These are phyloP conservation scores for Aureobasidium sp. DNA, from an alignment of 2,329 filamentous ascomycete genomes.

Conservation along the genomic window DNA sequence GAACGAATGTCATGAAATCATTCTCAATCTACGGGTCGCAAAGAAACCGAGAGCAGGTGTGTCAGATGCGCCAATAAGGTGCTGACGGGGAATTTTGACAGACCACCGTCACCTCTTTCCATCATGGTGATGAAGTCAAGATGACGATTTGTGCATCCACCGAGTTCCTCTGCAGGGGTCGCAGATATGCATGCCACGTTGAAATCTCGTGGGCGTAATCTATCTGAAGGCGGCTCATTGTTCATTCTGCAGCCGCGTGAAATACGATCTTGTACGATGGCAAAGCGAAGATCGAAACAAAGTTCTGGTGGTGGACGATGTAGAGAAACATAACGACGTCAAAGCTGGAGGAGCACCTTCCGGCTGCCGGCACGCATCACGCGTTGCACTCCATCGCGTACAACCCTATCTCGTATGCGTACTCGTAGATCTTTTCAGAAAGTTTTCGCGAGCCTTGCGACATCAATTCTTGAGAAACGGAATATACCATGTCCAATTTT, in stretches of 20 bases:
- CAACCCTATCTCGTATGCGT: not conserved
- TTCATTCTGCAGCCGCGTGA: no score
- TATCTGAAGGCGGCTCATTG: not conserved
- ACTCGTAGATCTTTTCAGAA: not conserved
- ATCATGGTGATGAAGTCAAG: not conserved
- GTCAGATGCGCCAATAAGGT: not conserved
- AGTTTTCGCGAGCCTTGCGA: not conserved
- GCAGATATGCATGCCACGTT: not conserved
- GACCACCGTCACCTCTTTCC: not conserved
- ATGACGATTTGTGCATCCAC: not conserved
- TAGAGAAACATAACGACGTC: not conserved
- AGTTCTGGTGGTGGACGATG: not conserved
- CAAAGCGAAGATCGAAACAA: not conserved
- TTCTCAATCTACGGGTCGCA: not conserved
- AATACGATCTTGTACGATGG: not conserved
- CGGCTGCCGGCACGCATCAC: not conserved
- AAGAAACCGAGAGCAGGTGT: not conserved
- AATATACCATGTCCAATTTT: not conserved
- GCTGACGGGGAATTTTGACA: not conserved
- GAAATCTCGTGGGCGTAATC: not conserved
- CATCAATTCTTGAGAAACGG: not conserved
- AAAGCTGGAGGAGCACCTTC: not conserved
- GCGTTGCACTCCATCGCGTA: not conserved
- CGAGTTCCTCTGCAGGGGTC: not conserved
- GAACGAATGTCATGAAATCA: not conserved